A percentile compares a stretch with the other conserved stretches of the same genome.
Conservation (phyloP, 257 asterid genomes). For the Buddleja alternifolia region DNA sequence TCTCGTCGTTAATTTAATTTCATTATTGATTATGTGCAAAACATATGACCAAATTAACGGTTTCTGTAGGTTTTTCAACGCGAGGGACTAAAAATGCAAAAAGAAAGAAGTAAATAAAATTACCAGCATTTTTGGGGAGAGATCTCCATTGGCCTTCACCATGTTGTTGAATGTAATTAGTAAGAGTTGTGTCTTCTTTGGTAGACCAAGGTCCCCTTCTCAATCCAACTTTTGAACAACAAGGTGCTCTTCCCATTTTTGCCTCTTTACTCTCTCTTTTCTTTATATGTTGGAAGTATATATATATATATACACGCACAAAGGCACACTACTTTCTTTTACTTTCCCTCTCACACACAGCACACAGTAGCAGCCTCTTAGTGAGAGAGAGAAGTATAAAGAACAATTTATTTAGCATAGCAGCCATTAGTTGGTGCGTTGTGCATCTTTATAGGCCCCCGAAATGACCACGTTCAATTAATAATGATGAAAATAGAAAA, state of each 20-base stretch:
- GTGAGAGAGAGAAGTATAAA: conserved; percentile 3
- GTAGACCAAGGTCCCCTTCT: conserved; percentile 61
- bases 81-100: too few relatives aligned
- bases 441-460: conserved; percentile 28
- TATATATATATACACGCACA: background rate
- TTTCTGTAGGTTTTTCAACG: too few relatives aligned
- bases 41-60: too few relatives aligned
- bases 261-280: background rate
- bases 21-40: too few relatives aligned
- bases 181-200: conserved; percentile 51
- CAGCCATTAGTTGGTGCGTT: conserved; percentile 21
- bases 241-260: conserved; percentile 61
- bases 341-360: conserved; percentile 20
- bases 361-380: conserved; percentile 17
- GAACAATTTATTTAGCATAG: background rate
- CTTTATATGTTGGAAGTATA: background rate
- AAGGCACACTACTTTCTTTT: background rate
- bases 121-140: conserved; percentile 64
- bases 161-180: conserved; percentile 44
- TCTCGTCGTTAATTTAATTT: too few relatives aligned
- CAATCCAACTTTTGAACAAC: conserved; percentile 59
- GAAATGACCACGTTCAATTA: background rate
- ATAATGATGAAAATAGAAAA: background rate
- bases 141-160: conserved; percentile 73
- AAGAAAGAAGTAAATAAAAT: background rate